Percentiles rank a stretch among this genome's conserved stretches.
Conservation (phyloP, 2,329 filamentous ascomycete genomes). For the Fonsecaea monophora region DNA sequence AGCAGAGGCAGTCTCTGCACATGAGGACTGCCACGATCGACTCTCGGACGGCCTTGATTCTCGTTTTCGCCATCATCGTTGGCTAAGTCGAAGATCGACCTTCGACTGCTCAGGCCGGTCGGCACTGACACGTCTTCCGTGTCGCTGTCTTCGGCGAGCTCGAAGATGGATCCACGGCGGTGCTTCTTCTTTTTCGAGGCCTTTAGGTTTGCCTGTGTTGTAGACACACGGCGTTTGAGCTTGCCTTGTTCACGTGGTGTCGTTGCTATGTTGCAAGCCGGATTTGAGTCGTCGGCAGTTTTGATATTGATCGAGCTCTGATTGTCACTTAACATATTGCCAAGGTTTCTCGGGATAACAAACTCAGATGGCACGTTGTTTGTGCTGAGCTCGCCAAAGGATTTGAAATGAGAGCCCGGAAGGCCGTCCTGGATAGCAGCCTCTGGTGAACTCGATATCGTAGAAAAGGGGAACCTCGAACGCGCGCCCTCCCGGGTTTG, state of each 20-base stretch:
- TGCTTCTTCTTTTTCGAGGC: conserved; percentile 15
- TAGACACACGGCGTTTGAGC: conserved; percentile 26
- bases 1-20: conserved; percentile 2
- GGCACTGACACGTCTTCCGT: not conserved
- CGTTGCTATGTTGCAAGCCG: not conserved
- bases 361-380: not conserved
- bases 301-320: not conserved
- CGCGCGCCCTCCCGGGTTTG: not conserved
- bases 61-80: conserved; percentile 15
- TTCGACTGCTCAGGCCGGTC: not conserved
- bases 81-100: conserved; percentile 26
- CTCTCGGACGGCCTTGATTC: not conserved
- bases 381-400: not conserved
- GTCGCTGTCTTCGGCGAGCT: conserved; percentile 32
- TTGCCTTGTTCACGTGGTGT: not conserved
- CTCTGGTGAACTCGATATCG: not conserved
- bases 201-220: not conserved
- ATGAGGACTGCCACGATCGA: not conserved
- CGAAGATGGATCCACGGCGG: conserved; percentile 29
- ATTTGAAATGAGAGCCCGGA: not conserved
- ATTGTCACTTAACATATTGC: not conserved
- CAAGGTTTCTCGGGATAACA: not conserved
- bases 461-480: not conserved
- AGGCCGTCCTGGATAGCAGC: not conserved
- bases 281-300: not conserved